A percentile compares a stretch with the other conserved stretches of the same genome.
Conservation (phyloP, 2,329 filamentous ascomycete genomes). For the Fusarium nodosum region DNA sequence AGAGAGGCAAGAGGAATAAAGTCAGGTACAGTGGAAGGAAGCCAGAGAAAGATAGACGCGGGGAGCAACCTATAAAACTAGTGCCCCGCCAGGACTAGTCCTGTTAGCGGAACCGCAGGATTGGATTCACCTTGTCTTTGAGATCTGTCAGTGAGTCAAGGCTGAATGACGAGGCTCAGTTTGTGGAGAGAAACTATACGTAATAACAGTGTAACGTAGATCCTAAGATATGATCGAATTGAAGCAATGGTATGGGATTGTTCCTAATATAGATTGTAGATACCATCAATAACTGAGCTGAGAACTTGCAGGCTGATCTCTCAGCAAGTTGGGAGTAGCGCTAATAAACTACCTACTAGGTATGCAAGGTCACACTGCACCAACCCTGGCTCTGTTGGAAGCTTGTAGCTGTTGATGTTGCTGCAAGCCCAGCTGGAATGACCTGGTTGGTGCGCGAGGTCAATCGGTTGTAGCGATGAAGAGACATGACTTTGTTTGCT, state of each 20-base stretch:
- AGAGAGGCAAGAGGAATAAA: constrained; percentile 29
- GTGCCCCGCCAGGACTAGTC: constrained; percentile 45
- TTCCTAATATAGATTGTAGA: background rate
- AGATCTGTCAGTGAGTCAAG: constrained; percentile 11
- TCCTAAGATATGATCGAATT: no score
- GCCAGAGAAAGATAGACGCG: constrained; percentile 46
- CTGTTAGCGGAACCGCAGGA: constrained; percentile 45
- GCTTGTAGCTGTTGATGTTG: constrained; percentile 22
- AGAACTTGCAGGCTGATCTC: constrained; percentile 15
- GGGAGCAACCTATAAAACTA: constrained; percentile 46
- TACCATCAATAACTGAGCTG: background rate
- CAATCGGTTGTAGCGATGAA: constrained; percentile 28
- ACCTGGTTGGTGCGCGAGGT: constrained; percentile 39
- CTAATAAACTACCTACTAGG: constrained; percentile 24
- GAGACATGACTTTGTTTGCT: constrained; percentile 35
- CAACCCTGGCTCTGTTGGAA: constrained; percentile 12
- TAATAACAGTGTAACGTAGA: background rate
- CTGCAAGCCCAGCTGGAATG: constrained; percentile 27
- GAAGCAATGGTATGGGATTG: background rate
- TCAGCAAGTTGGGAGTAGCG: constrained; percentile 11
- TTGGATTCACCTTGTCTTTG: constrained; percentile 20
- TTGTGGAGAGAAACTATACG: background rate
- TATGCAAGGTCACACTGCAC: constrained; percentile 25
- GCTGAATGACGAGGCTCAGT: background rate
- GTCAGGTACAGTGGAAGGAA: constrained; percentile 2